phyloP scores from a whole-genome alignment of 768 basidiomycete genomes.

The Filobasidium wieringae region DNA sequence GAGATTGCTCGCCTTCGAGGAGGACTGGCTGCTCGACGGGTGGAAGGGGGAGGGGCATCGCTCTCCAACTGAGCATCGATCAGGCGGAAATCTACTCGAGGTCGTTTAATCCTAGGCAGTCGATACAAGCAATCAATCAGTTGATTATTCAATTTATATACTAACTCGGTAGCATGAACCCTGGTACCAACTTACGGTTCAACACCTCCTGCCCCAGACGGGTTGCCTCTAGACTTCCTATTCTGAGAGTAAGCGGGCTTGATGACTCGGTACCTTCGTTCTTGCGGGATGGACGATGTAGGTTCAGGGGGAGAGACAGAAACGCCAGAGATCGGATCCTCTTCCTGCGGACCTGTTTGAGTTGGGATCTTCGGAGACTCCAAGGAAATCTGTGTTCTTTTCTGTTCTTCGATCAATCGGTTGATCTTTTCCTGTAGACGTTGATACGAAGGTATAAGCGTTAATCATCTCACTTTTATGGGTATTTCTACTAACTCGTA shows the following conservation, averaged over 20 bases:
- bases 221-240: neutral
- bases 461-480: neutral
- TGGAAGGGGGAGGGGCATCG: neutral
- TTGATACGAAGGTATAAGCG: neutral
- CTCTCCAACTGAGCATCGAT: conserved; percentile 22
- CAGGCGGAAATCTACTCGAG: neutral
- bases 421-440: conserved; percentile 11
- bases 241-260: neutral
- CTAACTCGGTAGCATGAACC: no score
- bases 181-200: neutral
- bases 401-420: conserved; percentile 5
- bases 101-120: no score
- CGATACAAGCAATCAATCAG: no score
- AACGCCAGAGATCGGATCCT: no score
- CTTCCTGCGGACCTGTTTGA: no score
- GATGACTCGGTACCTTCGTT: neutral
- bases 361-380: no score
- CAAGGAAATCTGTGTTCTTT: no score
- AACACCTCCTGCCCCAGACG: neutral
- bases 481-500: conserved; percentile 21
- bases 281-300: neutral
- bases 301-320: no score
- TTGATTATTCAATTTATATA: no score
- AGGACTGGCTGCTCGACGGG: neutral
- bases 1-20: neutral